Evolutionary conservation across 106 monocot species (phyloP), one percentile per base, ranked within the genome.

Genomic region (Dioscorea zingiberensis): DNA sequence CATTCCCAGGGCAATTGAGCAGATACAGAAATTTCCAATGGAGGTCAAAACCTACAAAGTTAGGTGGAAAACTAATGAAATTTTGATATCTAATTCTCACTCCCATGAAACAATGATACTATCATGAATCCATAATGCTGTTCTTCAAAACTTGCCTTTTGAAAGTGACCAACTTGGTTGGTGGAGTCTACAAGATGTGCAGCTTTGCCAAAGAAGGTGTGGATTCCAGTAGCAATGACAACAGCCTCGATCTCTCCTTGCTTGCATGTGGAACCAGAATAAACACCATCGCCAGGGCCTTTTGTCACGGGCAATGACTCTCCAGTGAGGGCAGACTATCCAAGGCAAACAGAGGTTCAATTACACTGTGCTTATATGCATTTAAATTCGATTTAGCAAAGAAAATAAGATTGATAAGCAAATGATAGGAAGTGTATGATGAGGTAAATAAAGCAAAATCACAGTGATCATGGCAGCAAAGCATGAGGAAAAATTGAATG

Each of bases 21-120:
- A 98, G 54, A 98, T 98, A 65, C 97, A 98, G 60, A 98, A 98
- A 64, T 89, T 89, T 22, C 97, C 97, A 67, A 98, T 98, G 10
- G 97, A 69, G 4, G 92, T 98, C 59, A 98, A 80, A 19, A 98
- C 97, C 97, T 97, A 59, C 17, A 68, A 27, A 63, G 12, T n/a
- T 44, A 56, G 6, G 38, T 10, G 10, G 38, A 38, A 38, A 38
- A 38, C 38, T 38, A 38, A 8, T 38, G 38, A 38, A 38, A 8
- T 8, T 38, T 38, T 38, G 9, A 38, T 10, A 38, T 38, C 38
- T 38, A 38, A 38, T 38, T 30, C 30, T 30, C 7, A 30, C 30
- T 30, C 2, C 30, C 2, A 30, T 38, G 38, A 38, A n/a, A 38
- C 38, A 38, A 6, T 38, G 9, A 38, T 38, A 38, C 38, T 38